Evolutionary conservation across 331 rosid species (phyloP).

Genomic region (Malus hybrid): DNA sequence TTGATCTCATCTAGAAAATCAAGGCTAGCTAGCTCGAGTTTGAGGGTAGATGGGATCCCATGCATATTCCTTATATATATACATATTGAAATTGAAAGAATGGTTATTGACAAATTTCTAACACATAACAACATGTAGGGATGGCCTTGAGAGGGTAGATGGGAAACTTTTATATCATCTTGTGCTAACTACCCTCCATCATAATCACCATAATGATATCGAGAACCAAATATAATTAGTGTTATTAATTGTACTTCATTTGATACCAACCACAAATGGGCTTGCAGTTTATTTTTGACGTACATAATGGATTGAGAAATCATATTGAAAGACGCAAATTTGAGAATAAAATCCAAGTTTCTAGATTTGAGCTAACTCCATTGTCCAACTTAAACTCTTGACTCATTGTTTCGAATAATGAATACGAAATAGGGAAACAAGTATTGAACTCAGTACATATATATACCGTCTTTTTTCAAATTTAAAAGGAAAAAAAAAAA

Average conservation of each 20-base stretch:
- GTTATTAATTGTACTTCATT: no score
- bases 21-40: background rate
- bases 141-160: background rate
- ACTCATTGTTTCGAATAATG: background rate
- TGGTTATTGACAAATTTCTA: background rate
- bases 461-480: no score
- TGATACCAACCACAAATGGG: background rate
- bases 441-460: no score
- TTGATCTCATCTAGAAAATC: background rate
- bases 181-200: background rate
- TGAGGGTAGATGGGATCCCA: slow-evolving; percentile 6
- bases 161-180: background rate
- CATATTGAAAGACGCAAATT: no score
- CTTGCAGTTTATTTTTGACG: background rate
- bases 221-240: background rate
- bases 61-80: background rate
- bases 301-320: background rate
- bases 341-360: no score
- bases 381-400: background rate
- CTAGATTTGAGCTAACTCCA: no score
- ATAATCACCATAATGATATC: background rate
- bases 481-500: no score
- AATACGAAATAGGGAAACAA: no score
- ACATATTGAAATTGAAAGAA: background rate
- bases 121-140: no score